Evolutionary conservation across 2,329 filamentous ascomycete species (phyloP), one percentile per base, ranked within the genome.

Genomic region (Ascochyta fabae): DNA sequence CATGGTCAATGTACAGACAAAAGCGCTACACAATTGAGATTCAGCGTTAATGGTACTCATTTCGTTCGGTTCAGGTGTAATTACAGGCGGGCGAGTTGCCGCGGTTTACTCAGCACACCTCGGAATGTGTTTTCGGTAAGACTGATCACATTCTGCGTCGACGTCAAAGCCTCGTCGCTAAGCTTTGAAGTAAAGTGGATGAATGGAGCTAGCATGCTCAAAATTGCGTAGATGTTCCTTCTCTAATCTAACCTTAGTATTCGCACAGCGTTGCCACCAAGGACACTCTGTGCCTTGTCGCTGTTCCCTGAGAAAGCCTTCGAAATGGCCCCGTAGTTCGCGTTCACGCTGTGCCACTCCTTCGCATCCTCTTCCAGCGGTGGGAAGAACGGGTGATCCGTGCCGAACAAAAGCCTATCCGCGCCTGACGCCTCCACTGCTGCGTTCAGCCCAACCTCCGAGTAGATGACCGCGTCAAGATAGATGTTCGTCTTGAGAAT

Each of bases 321-420:
- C 15, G 78, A 72, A n/a, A 88, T 85, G 6, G 86, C 85, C 6
- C 78, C 65, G 58, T 80, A 81, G 60, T 86, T 87, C 34, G 80
- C 80, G 48, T 77, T 84, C 3, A 91, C 88, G 68, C 88, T 91
- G 66, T 87, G 82, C 88, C 89, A 92, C 65, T 87, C 83, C 34
- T 81, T 83, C 54, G 86, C 85, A 45, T 87, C 85, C 33, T 77
- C 80, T 29, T 81, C 82, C 16, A 92, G 75, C 0, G 90, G 90
- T n/a, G 90, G 90, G 75, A 94, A 94, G 78, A 94, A 93, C 0
- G 90, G 90, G 72, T 93, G 89, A 71, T 93, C 90, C 0, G 90
- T 93, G 24, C 82, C 91, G 76, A 94, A 94, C 80, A 94, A 84
- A 46, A 94, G 76, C 56, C 89, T 81, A 65, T 92, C 89, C 0